phyloP scores from a whole-genome alignment of 2,329 filamentous ascomycete species.

The Calonectria naviculata region DNA sequence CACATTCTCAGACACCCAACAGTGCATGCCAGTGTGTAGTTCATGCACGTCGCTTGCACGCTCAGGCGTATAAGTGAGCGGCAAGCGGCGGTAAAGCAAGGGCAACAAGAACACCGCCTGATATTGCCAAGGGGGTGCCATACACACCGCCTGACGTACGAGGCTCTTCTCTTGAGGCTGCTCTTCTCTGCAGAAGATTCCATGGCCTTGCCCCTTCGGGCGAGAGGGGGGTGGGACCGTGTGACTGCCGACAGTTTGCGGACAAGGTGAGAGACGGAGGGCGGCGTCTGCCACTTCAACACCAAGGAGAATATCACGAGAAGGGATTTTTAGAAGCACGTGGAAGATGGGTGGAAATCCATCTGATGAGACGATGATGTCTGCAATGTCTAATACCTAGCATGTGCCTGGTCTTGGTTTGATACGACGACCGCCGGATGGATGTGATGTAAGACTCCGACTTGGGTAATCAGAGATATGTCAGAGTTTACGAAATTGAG shows the following conservation, averaged over 20 bases:
- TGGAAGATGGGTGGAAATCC: neutral
- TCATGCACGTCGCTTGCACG: slow-evolving; percentile 10
- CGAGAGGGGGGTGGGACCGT: slow-evolving; percentile 14
- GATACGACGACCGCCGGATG: neutral
- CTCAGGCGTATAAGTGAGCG: slow-evolving; percentile 1
- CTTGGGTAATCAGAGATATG: neutral
- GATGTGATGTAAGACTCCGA: neutral
- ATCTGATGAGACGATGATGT: neutral
- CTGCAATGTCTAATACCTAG: neutral
- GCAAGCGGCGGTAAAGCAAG: slow-evolving; percentile 9
- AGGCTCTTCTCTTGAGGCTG: neutral
- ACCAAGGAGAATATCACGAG: neutral
- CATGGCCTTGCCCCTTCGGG: slow-evolving; percentile 17
- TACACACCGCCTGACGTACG: neutral
- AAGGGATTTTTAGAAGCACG: neutral
- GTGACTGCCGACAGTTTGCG: neutral
- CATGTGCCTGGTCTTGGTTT: neutral
- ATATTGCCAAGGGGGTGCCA: neutral
- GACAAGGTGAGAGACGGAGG: slow-evolving; percentile 13
- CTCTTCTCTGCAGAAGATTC: slow-evolving; percentile 5
- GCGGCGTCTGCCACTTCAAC: slow-evolving; percentile 6
- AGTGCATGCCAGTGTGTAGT: neutral
- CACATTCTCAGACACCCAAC: neutral
- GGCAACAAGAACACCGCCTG: neutral
- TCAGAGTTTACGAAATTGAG: neutral